Base-by-base conservation (phyloP, 257 asterid species). In the Fraxinus pennsylvanica region DNA sequence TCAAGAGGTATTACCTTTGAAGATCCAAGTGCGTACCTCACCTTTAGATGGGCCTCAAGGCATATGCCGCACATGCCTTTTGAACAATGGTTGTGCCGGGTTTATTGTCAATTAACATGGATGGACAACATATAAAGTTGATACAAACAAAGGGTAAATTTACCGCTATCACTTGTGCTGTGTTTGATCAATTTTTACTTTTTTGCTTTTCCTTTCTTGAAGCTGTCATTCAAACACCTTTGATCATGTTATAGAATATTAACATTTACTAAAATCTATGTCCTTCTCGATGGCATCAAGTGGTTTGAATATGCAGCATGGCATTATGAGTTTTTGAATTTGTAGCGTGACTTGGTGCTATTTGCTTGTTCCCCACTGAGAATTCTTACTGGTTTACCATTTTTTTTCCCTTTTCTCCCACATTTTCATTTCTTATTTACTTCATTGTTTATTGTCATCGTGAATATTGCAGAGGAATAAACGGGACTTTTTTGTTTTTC, bases 401-500 rank as follows among this genome's bases (percentile, higher is more conserved):
- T 73, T 63, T 75, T 22, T 80, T 33, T 25, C 27, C 39, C 57
- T 9, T 74, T 70, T 39, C 32, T 6, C 38, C 71, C 33, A 66
- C 10, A 36, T 32, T 77, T 50, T 38, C 14, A 52, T 75, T 1
- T 76, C 61, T 43, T 72, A 22, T 68, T 73, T 5, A 67, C 74
- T 29, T 82, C 52, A 15, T 63, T 81, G 21, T 76, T 70, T 38
- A 38, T 22, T 68, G 35, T 50, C 59, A 25, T 32, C 73, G 52
- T 83, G 82, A 74, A 59, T 61, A 75, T 77, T 86, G 90, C 92
- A 95, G 99, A 90, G 91, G 85, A 95, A 95, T 86, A 95, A 87
- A 87, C 79, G 99, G 57, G 97, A 93, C 81, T 93, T 95, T 73
- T 90, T 91, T 76, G n/a, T 89, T 76, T 93, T 95, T 71, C 90